Conservation (phyloP, 225 moss, liverwort and hornwort genomes). For the Antitrichia curtipendula region DNA sequence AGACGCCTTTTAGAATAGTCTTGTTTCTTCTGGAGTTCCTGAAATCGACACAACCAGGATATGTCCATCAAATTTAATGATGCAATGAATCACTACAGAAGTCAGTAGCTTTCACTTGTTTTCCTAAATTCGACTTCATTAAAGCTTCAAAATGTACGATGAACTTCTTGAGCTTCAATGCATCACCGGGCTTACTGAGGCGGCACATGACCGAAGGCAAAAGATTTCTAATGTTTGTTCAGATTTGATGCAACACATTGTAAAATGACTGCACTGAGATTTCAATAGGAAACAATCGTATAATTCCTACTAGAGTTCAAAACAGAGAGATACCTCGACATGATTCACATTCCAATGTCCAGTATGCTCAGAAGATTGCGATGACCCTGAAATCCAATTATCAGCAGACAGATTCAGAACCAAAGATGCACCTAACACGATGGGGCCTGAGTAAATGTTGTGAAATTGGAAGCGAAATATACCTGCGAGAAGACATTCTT, state of each 20-base stretch:
- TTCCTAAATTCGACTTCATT: neutral
- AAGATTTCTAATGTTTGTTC: neutral
- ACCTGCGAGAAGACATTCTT: conserved; percentile 43
- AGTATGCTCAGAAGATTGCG: conserved; percentile 20
- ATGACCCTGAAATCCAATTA: conserved; percentile 31
- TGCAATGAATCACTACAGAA: neutral
- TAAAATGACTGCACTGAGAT: neutral
- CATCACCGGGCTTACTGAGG: neutral
- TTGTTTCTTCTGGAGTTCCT: conserved; percentile 45
- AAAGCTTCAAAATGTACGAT: neutral
- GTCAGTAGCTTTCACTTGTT: neutral
- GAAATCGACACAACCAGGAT: neutral
- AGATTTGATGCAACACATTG: neutral
- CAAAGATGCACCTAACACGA: neutral
- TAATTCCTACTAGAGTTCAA: neutral
- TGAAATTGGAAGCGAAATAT: neutral
- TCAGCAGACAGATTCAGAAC: neutral
- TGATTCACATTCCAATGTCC: conserved; percentile 25
- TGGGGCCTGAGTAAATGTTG: neutral
- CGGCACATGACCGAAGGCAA: neutral
- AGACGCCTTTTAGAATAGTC: conserved; percentile 23
- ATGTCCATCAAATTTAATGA: neutral
- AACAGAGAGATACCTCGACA: conserved; percentile 25
- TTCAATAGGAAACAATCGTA: neutral
- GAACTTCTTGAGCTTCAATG: neutral